A percentile compares a stretch with the other conserved stretches of the same genome.
These are phyloP conservation scores for Hypoxylon trugodes DNA, from an alignment of 495 filamentous ascomycete species.

Conservation along the genomic window DNA sequence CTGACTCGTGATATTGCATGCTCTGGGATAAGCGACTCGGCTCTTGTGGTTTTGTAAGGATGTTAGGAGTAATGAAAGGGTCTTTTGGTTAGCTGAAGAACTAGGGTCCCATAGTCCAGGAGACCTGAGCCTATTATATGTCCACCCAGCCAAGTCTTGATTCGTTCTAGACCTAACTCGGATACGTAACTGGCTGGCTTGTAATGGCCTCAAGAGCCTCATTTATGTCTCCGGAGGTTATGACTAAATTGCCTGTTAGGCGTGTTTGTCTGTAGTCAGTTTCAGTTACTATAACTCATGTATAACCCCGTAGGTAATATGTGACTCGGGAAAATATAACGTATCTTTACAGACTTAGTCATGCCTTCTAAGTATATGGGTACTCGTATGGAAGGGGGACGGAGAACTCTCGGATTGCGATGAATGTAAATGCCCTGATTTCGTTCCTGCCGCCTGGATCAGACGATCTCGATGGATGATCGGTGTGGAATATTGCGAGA, in stretches of 20 bases:
- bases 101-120: no score
- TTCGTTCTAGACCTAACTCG: no score
- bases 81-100: neutral
- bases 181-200: no score
- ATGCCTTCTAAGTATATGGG: neutral
- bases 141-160: no score
- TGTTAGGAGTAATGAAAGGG: neutral
- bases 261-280: no score
- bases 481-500: neutral
- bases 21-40: neutral
- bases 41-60: neutral
- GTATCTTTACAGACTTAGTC: neutral
- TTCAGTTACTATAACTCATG: no score
- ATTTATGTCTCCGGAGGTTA: no score
- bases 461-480: neutral
- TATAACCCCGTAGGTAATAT: no score
- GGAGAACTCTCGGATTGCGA: neutral
- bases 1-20: slow-evolving; percentile 4
- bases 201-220: no score
- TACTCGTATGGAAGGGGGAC: neutral
- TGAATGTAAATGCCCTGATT: neutral
- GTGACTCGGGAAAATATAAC: neutral
- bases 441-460: neutral
- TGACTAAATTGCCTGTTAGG: no score
- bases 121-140: no score